Percentiles rank a stretch among this genome's conserved stretches.
Evolutionary conservation across 2,329 filamentous ascomycete genomes (phyloP).

Genomic region (Fusarium stilboides): DNA sequence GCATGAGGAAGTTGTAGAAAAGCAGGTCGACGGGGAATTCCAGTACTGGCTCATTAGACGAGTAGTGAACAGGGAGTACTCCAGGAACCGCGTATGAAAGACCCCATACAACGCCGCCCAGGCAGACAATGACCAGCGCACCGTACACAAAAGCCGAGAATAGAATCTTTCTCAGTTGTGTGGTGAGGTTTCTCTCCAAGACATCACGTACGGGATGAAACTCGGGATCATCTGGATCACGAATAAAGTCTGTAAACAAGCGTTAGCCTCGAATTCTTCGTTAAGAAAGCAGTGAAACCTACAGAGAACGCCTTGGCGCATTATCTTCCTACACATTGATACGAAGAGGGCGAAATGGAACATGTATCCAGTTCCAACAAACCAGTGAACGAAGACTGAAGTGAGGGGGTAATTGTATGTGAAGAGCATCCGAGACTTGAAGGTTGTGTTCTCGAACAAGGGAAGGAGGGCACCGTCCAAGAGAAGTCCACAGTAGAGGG

Average conservation of each 20-base stretch:
- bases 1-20: conserved; percentile 98
- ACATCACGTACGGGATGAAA: conserved; percentile 98
- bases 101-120: conserved; percentile 97
- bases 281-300: conserved; percentile 58
- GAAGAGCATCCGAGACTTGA: conserved; percentile 84
- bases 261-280: conserved; percentile 24
- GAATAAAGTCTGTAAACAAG: conserved; percentile 82
- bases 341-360: conserved; percentile 99
- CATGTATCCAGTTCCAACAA: conserved; percentile 99
- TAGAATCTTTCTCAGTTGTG: conserved; percentile 94
- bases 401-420: conserved; percentile 85
- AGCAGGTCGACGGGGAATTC: conserved; percentile 95
- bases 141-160: conserved; percentile 98
- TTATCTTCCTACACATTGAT: conserved; percentile 98
- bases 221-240: conserved; percentile 97
- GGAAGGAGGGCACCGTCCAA: conserved; percentile 91
- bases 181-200: conserved; percentile 90
- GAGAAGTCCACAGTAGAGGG: conserved; percentile 92
- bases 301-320: conserved; percentile 95
- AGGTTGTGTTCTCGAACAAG: conserved; percentile 85
- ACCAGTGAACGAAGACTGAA: conserved; percentile 98
- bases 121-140: conserved; percentile 89
- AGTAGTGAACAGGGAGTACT: conserved; percentile 93
- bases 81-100: conserved; percentile 76
- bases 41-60: conserved; percentile 89